Base-by-base conservation (phyloP, 345 rosid species). In the Eutrema yunnanense region DNA sequence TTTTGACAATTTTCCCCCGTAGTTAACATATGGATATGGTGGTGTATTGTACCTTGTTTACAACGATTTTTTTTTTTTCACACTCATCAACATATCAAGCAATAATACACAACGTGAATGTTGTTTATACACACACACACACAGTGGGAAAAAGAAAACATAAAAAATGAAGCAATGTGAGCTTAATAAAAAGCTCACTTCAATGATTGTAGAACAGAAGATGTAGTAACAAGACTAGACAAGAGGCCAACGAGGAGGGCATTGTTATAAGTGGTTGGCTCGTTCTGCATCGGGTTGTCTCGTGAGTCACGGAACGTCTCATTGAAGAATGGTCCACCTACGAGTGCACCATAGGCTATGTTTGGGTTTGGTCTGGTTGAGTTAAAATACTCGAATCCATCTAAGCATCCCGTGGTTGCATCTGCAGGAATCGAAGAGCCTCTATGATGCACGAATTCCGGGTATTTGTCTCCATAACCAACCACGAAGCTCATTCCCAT, bases 351-450 rank as follows among this genome's bases (percentile, higher is more conserved):
- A 7, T 63, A n/a, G 0, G 99, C 99, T 51, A 86, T 75, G 43
- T 96, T 92, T 9, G 99, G 99, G 79, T 96, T 84, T 34, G 98
- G 92, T 5, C 82, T 34, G 0, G 84, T 77, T 6, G 94, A 82
- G 4, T 84, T 68, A 2, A 88, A 94, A 88, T 91, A 96, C 81
- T 81, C 68, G 79, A 87, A 85, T 54, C 99, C 99, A 46, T 87
- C 86, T 2, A 58, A 76, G 83, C 99, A 96, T 43, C 88, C 87
- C 1, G 92, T 82, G 3, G 74, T 80, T 62, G 92, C 96, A 69
- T 88, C 86, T 0, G 64, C 80, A 0, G 99, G 99, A 41, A 96
- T 92, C 4, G 99, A 92, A 73, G 99, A 96, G 55, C 99, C 99
- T 74, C 99, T 86, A 40, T 96, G 99, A 85, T 96, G 99, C 70